Evolutionary conservation across 805 yeast species (phyloP), one percentile per base, ranked within the genome.

Genomic region (Wickerhamomyces chaumierensis): DNA sequence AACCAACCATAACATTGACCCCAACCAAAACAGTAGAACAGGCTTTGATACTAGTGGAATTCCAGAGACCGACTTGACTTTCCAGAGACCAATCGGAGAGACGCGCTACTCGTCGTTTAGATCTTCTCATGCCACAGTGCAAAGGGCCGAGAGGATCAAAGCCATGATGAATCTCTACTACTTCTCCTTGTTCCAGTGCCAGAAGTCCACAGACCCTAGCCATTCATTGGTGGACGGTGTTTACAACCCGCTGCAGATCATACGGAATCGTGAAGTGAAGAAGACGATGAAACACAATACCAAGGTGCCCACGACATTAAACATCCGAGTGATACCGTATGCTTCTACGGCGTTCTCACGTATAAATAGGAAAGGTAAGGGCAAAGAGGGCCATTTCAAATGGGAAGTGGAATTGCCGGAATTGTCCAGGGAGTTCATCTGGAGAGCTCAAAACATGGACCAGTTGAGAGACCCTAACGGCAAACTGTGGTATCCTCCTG

Each of bases 171-270:
- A 48, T 28, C 25, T 54, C 9, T 45, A 48, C 28, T 54, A 54
- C 33, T 52, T 45, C 28, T 40, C 53, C 1, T 16, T 54, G 11
- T 45, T 48, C 23, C 55, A 52, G 18, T 31, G 44, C 0, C 53
- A 47, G 31, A 51, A 43, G 31, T 23, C 36, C 1, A 37, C 40
- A 12, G 40, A 42, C 25, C 42, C 48, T 3, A 39, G 39, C 33
- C 50, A 42, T 35, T 36, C 65, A 2, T 73, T 72, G 2, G 70
- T 81, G 3, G 85, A 78, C 40, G 83, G 80, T 3, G 69, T 73
- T 3, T 86, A 78, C 62, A 86, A 86, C 52, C 95, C 95, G 3
- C 61, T 86, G 34, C 95, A 84, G 57, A 69, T 78, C n/a, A 74
- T 86, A 20, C 62, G 96, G 40, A 81, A 85, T 57, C 66, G 95